phyloP scores from a whole-genome alignment of 2,329 filamentous ascomycete genomes.

The Sclerotiophoma versabilis region DNA sequence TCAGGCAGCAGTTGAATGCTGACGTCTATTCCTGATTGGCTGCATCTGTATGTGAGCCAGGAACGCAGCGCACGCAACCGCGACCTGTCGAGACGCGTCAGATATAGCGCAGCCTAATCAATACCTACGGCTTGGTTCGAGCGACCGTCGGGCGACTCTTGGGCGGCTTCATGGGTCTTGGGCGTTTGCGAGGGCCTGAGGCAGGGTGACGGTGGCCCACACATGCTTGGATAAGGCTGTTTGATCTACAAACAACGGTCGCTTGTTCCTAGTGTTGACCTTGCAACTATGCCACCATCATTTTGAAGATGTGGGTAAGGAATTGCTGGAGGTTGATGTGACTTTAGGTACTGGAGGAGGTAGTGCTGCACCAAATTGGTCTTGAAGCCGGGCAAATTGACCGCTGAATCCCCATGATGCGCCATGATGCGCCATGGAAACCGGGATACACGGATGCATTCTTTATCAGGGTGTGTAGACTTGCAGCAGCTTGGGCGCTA shows the following conservation, averaged over 20 bases:
- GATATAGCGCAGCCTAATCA: conserved; percentile 1
- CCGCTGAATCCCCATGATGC: conserved; percentile 5
- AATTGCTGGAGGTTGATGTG: not conserved
- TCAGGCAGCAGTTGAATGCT: not conserved
- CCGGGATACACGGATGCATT: conserved; percentile 6
- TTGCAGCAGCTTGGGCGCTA: conserved; percentile 1
- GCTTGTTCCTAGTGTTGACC: conserved; percentile 14
- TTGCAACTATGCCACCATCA: conserved; percentile 5
- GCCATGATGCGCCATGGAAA: not conserved
- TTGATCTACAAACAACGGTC: conserved; percentile 15
- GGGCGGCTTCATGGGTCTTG: conserved; percentile 4
- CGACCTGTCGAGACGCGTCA: conserved; percentile 11
- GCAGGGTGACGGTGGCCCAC: conserved; percentile 1
- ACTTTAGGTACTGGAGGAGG: not conserved
- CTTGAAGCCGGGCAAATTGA: not conserved
- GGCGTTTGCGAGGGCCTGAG: conserved; percentile 3
- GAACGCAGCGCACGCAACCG: not conserved
- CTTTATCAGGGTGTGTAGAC: not conserved
- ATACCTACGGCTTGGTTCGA: conserved; percentile 5
- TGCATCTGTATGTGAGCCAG: not conserved
- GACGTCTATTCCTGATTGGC: not conserved
- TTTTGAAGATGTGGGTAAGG: not conserved
- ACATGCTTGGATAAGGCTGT: conserved; percentile 11
- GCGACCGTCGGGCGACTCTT: not conserved
- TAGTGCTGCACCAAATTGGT: not conserved